These are phyloP conservation scores for Boletellus deceptivus DNA, from an alignment of 1,284 basidiomycete species.

Conservation along the genomic window DNA sequence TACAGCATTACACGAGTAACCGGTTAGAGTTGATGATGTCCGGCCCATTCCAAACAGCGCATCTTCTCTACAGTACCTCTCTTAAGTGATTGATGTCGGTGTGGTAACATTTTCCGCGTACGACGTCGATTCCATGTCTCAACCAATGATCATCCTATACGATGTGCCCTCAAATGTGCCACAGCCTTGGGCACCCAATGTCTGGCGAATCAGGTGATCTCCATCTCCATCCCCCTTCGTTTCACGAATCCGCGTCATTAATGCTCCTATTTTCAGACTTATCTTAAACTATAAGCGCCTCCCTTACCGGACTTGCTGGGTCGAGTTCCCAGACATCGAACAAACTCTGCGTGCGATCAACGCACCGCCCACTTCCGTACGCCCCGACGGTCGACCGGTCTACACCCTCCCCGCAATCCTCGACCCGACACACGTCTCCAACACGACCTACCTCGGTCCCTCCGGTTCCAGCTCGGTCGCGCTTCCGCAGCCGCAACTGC, in stretches of 20 bases:
- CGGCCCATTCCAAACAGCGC: constrained; percentile 1
- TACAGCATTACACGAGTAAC: constrained; percentile 13
- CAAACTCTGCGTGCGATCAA: constrained; percentile 53
- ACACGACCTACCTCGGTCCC: constrained; percentile 1
- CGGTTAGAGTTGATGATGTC: neutral
- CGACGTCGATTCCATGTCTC: constrained; percentile 25
- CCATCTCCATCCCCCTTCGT: constrained; percentile 1
- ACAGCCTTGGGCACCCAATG: constrained; percentile 71
- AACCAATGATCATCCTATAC: constrained; percentile 60
- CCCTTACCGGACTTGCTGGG: constrained; percentile 63
- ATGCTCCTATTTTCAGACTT: constrained; percentile 41
- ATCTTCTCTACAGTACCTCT: neutral
- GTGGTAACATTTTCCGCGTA: neutral
- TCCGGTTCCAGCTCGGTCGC: neutral
- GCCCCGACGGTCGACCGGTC: constrained; percentile 55
- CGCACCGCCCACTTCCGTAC: constrained; percentile 52
- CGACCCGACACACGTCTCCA: constrained; percentile 30
- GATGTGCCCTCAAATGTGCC: constrained; percentile 58
- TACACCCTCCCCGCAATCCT: constrained; percentile 69
- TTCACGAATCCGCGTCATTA: constrained; percentile 2
- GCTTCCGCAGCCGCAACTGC: constrained; percentile 27
- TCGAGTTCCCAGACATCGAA: constrained; percentile 68
- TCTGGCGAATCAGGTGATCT: constrained; percentile 52
- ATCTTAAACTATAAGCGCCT: constrained; percentile 72
- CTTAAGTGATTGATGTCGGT: constrained; percentile 8